phyloP scores from a whole-genome alignment of 2,329 filamentous ascomycete species.

The Aspergillus transmontanensis region DNA sequence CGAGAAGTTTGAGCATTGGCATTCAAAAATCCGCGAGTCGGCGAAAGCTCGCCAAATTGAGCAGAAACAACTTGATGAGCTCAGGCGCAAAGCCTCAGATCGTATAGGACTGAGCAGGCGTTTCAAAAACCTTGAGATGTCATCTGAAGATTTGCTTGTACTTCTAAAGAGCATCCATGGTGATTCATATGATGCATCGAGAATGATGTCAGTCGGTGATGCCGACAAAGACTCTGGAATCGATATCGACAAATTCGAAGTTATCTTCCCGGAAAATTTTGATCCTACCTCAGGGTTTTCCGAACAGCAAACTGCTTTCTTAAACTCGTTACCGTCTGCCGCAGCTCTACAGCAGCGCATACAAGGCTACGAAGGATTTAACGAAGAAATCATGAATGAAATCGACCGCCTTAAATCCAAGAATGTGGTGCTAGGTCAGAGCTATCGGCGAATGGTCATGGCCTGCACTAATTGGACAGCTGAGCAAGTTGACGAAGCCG shows the following conservation, averaged over 20 bases:
- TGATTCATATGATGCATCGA: conserved; percentile 49
- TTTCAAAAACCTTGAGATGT: conserved; percentile 75
- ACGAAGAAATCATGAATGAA: conserved; percentile 66
- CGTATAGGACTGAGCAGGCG: conserved; percentile 68
- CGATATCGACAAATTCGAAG: conserved; percentile 37
- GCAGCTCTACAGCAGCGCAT: conserved; percentile 68
- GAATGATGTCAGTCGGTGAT: conserved; percentile 50
- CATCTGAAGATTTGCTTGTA: conserved; percentile 69
- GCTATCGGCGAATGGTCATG: conserved; percentile 85
- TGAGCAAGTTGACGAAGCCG: conserved; percentile 74
- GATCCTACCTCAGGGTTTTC: conserved; percentile 46
- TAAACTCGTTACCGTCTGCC: conserved; percentile 59
- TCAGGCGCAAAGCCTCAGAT: conserved; percentile 67
- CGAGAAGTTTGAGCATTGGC: conserved; percentile 77
- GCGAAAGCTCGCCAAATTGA: conserved; percentile 78
- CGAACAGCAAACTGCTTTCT: conserved; percentile 44
- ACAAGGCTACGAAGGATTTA: conserved; percentile 70
- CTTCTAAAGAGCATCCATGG: conserved; percentile 52
- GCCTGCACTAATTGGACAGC: conserved; percentile 82
- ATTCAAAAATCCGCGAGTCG: conserved; percentile 76
- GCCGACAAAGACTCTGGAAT: conserved; percentile 48
- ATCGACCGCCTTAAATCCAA: conserved; percentile 73
- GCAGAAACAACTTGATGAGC: conserved; percentile 69
- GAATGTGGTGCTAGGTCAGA: conserved; percentile 80
- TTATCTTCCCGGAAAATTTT: conserved; percentile 41